These are phyloP conservation scores for Pyrenophora teres DNA, from an alignment of 2,329 filamentous ascomycete genomes.

Conservation along the genomic window DNA sequence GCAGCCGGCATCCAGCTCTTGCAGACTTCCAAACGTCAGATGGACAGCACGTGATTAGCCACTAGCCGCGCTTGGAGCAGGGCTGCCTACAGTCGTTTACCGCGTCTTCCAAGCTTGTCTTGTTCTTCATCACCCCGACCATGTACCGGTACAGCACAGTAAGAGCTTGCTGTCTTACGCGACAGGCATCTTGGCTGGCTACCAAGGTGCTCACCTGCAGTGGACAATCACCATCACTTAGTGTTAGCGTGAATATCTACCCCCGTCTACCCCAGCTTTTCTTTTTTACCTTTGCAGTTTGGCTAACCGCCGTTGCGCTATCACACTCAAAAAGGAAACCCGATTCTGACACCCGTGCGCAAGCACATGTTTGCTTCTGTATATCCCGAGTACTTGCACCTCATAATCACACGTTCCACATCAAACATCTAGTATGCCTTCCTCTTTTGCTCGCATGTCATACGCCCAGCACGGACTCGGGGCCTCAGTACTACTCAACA, in stretches of 20 bases:
- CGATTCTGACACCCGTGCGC: constrained; percentile 3
- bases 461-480: constrained; percentile 1
- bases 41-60: no score
- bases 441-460: neutral
- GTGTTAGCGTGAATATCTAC: neutral
- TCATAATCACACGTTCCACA: no score
- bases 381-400: no score
- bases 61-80: no score
- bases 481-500: constrained; percentile 1
- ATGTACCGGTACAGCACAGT: no score
- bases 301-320: constrained; percentile 10
- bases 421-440: neutral
- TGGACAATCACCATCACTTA: constrained; percentile 3
- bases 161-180: no score
- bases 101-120: neutral
- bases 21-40: neutral
- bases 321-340: neutral
- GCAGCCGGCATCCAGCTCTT: neutral
- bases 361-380: neutral
- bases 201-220: neutral
- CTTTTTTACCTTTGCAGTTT: neutral
- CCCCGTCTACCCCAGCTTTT: constrained; percentile 10
- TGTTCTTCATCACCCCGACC: no score
- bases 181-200: no score
- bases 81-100: no score